Evolutionary conservation across 228 moss, liverwort and hornwort genomes (phyloP), one percentile per base, ranked within the genome.

Genomic region (Sphagnum magellanicum): DNA sequence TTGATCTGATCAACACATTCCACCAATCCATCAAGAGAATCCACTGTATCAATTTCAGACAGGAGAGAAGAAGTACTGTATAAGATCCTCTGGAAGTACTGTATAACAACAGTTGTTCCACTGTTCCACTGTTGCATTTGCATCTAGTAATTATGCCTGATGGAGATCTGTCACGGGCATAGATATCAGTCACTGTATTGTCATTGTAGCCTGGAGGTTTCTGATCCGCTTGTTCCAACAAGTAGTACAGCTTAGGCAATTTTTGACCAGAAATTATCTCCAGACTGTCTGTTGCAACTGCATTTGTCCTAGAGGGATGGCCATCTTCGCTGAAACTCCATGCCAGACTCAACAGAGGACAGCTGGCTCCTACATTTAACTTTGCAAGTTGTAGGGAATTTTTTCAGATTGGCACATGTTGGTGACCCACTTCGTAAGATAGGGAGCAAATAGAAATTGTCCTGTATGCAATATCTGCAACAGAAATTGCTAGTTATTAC

Each of bases 361-460:
- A 77, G 50, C 67, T 49, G 16, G 64, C 71, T 65, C 75, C 82
- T 61, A 83, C 77, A 68, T 77, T 76, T 17, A 82, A 17, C 71
- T 51, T 76, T 63, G 52, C 64, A 10, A 15, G 32, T 57, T 63
- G 49, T 51, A 5, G 52, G 59, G 6, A 60, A 67, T 67, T 66
- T 53, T 53, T 70, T 72, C 52, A 63, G 70, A 62, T 79, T 58
- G 65, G 48, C 60, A 6, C 49, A 5, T 63, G 76, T 14, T 65
- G 65, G 62, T 55, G 11, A 57, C 4, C 70, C 53, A 69, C 69
- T 75, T 53, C 63, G 64, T 17, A 65, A 67, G 51, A 50, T 55
- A 10, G 86, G 82, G 50, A 82, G 64, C 75, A 86, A 70, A 74
- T 82, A n/a, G n/a, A n/a, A n/a, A n/a, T n/a, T 77, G 79, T 58